Percentiles rank a stretch among this genome's conserved stretches.
phyloP scores from a whole-genome alignment of 768 basidiomycete genomes.

The Pulveroboletus ravenelii region DNA sequence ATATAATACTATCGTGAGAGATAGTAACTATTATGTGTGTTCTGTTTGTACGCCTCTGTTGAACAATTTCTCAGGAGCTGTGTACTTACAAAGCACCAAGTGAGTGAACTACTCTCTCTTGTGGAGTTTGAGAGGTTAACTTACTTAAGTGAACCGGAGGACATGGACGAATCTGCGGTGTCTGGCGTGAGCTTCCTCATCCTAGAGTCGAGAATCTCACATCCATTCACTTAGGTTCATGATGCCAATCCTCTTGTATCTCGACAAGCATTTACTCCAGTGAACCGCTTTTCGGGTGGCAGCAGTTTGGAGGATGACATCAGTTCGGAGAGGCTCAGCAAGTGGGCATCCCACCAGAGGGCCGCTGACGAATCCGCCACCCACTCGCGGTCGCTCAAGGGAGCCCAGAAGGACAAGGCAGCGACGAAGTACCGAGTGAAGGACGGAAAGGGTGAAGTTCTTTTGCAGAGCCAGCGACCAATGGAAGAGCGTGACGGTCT shows the following conservation, averaged over 20 bases:
- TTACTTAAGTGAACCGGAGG: background rate
- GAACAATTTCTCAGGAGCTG: background rate
- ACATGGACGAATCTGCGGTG: background rate
- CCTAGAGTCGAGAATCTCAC: background rate
- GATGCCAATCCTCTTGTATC: background rate
- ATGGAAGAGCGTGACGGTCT: slow-evolving; percentile 11
- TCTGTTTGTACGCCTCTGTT: too few species aligned
- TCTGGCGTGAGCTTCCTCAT: background rate
- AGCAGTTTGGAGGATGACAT: too few species aligned
- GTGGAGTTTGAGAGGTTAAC: background rate
- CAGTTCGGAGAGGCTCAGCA: slow-evolving; percentile 6
- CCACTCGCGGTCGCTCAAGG: slow-evolving; percentile 16
- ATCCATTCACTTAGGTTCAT: background rate
- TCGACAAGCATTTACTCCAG: background rate
- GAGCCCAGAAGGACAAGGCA: slow-evolving; percentile 14
- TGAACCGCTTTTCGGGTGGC: too few species aligned
- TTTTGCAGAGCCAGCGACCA: slow-evolving; percentile 12
- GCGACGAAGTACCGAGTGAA: slow-evolving; percentile 15
- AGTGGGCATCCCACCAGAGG: slow-evolving; percentile 1
- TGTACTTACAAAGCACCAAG: background rate
- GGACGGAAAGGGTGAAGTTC: slow-evolving; percentile 15
- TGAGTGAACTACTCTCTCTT: background rate
- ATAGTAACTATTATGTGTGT: too few species aligned
- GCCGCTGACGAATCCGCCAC: slow-evolving; percentile 8
- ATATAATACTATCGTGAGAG: background rate